Percentiles rank a stretch among this genome's conserved stretches.
phyloP scores from a whole-genome alignment of 345 rosid genomes.

The Pistacia vera region DNA sequence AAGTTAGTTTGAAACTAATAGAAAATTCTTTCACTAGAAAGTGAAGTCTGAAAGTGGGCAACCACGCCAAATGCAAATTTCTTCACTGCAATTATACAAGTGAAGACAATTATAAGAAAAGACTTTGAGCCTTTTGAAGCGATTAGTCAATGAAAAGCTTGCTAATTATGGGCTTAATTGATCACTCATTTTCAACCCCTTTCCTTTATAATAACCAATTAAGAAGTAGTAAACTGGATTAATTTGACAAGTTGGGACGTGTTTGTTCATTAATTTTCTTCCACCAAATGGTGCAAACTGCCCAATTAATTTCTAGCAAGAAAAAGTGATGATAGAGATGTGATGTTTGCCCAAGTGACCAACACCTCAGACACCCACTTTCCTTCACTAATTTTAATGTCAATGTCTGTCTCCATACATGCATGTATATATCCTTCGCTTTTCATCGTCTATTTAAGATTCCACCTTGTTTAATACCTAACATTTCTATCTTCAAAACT shows the following conservation, averaged over 20 bases:
- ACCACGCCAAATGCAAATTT: not conserved
- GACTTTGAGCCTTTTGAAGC: not conserved
- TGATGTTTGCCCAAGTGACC: not conserved
- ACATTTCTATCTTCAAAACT: not conserved
- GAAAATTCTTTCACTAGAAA: not conserved
- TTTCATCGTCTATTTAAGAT: not conserved
- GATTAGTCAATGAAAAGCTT: not conserved
- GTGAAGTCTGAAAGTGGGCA: not conserved
- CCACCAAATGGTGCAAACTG: not conserved
- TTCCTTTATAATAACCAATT: too few relatives aligned
- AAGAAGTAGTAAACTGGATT: not conserved
- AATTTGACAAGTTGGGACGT: not conserved
- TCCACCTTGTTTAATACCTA: conserved; percentile 2
- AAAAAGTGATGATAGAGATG: not conserved
- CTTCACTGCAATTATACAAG: not conserved
- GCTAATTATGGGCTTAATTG: not conserved
- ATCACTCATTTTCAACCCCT: not conserved
- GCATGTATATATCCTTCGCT: not conserved
- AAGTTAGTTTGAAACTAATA: too few relatives aligned
- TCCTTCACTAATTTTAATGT: not conserved
- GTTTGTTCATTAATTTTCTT: not conserved
- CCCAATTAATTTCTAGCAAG: not conserved
- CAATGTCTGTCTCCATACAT: not conserved
- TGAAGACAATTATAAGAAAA: not conserved
- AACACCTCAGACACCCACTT: conserved; percentile 17